Evolutionary conservation across 2,329 filamentous ascomycete species (phyloP), one percentile per base, ranked within the genome.

Genomic region (Keithomyces neogunnii): DNA sequence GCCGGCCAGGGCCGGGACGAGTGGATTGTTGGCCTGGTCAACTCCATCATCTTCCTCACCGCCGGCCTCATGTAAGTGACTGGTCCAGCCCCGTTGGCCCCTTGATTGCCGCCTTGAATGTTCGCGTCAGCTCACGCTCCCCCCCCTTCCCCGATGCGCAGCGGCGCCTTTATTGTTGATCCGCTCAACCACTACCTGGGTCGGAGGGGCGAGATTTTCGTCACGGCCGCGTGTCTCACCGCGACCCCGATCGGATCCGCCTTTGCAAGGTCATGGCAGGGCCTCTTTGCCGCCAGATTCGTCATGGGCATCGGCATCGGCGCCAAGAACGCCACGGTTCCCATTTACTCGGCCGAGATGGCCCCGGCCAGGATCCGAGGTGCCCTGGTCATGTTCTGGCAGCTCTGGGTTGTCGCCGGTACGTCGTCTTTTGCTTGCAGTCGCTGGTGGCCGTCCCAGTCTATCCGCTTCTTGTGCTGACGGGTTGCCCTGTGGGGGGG

Each of bases 301-400:
- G 69, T 82, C 26, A 75, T 88, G 57, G 86, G 86, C 0, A 78
- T 89, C 32, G 84, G 81, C 1, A 84, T 86, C 57, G 84, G 84
- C 4, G 74, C 80, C 33, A 86, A 86, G 63, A 77, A 79, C 26
- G 76, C 76, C 1, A 80, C 74, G 0, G 80, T 85, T 0, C 86
- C 87, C 0, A 82, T 90, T 40, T 90, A 87, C 60, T 83, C 84
- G 0, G 85, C 86, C 1, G 86, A 89, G 62, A 86, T 80, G 53
- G 77, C 82, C 0, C 85, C 86, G 0, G 80, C 84, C 1, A 62
- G 73, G 1, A 81, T 88, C 48, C 78, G 85, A 57, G 85, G 86
- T 56, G 86, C 84, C 9, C 72, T 92, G 3, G 86, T 90, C 57
- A 91, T 92, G 86, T 84, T 83, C 57, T 92, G 87, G 86, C 76